Evolutionary conservation across 2,329 filamentous ascomycete genomes (phyloP).

Genomic region (Pseudogymnoascus sp.): DNA sequence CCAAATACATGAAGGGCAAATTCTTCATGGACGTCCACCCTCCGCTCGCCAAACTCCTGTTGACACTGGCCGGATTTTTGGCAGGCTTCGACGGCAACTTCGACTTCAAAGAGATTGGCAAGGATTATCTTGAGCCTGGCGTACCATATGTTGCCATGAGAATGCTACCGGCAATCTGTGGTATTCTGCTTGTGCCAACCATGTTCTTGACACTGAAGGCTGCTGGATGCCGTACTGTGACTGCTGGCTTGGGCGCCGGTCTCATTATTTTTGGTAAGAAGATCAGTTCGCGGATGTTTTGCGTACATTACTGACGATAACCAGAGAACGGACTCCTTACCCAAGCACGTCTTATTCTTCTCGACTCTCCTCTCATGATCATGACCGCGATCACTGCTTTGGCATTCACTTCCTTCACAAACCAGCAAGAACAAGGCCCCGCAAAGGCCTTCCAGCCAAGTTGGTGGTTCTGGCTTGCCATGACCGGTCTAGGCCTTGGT

Average conservation of each 20-base stretch:
- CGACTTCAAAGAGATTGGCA: conserved; percentile 99
- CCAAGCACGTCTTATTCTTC: conserved; percentile 88
- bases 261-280: conserved; percentile 79
- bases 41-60: conserved; percentile 90
- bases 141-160: conserved; percentile 98
- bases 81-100: conserved; percentile 93
- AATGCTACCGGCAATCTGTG: conserved; percentile 80
- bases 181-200: conserved; percentile 77
- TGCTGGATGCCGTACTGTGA: conserved; percentile 77
- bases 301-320: conserved; percentile 18
- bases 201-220: conserved; percentile 95
- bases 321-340: conserved; percentile 91
- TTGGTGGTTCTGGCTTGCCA: conserved; percentile 97
- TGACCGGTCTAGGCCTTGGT: conserved; percentile 80
- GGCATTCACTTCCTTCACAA: conserved; percentile 86
- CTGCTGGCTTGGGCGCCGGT: conserved; percentile 72
- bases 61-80: conserved; percentile 88
- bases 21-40: conserved; percentile 99
- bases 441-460: conserved; percentile 75
- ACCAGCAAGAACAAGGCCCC: conserved; percentile 91
- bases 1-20: conserved; percentile 97
- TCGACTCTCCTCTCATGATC: conserved; percentile 89
- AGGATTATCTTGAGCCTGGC: conserved; percentile 89
- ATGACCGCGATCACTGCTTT: conserved; percentile 89
- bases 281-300: conserved; percentile 11